These are phyloP conservation scores for Xylariaceae sp. DNA, from an alignment of 2,329 filamentous ascomycete genomes.

Conservation along the genomic window DNA sequence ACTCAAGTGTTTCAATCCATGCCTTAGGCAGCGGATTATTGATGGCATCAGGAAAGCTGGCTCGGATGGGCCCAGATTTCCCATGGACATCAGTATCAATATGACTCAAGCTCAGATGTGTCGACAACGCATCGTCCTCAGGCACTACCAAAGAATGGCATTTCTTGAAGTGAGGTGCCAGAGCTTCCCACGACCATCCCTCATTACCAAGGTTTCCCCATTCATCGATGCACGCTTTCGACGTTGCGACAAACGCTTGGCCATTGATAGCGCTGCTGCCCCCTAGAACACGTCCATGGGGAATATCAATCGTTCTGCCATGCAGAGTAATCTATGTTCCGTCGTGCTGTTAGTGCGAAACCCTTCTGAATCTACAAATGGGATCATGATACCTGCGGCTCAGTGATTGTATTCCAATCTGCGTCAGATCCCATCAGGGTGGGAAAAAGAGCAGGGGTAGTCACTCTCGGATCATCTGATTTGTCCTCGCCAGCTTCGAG, in stretches of 20 bases:
- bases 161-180: constrained; percentile 6
- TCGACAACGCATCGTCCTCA: neutral
- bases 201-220: constrained; percentile 30
- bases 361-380: neutral
- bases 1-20: constrained; percentile 22
- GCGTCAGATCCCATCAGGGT: constrained; percentile 4
- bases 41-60: constrained; percentile 12
- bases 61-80: constrained; percentile 16
- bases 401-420: constrained; percentile 14
- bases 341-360: neutral
- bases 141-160: constrained; percentile 6
- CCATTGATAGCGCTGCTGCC: constrained; percentile 32
- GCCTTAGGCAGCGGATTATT: constrained; percentile 14
- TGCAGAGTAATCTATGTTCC: neutral
- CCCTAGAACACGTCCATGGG: constrained; percentile 24
- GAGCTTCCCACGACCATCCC: constrained; percentile 24
- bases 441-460: constrained; percentile 6
- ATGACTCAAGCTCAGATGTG: neutral
- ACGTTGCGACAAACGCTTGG: constrained; percentile 22
- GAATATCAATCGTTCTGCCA: constrained; percentile 13
- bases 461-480: constrained; percentile 7
- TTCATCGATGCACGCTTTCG: constrained; percentile 24
- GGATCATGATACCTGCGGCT: constrained; percentile 11
- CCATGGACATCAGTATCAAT: neutral
- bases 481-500: constrained; percentile 16